Evolutionary conservation across 257 asterid genomes (phyloP), one percentile per base, ranked within the genome.

Genomic region (Salvia hispanica): DNA sequence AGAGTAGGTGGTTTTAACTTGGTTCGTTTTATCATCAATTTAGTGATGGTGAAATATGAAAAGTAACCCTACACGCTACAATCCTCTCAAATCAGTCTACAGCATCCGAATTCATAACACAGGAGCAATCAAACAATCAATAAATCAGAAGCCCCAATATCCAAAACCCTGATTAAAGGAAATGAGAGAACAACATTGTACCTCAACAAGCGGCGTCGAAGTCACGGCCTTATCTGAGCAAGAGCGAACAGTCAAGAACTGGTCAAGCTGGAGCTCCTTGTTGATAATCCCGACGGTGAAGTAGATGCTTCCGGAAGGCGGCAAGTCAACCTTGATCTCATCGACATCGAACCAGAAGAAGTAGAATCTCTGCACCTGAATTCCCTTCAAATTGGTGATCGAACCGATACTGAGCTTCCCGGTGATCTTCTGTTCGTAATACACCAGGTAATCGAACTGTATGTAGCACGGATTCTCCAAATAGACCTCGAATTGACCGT

Each of bases 341-440:
- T 90, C 96, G 53, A 93, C 97, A 75, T 88, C 81, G 58, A 93
- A 90, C 97, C 99, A 93, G 40, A 93, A 74, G n/a, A 88, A 84
- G 80, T 71, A 78, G 53, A 93, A 61, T 65, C 95, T 84, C 66
- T 85, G 78, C 52, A 93, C 96, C 74, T 93, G 80, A 70, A 91
- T 88, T 42, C 97, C 99, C 72, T 93, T 73, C 59, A 93, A 66
- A 14, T 85, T 58, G 43, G 73, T 59, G 56, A 93, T 91, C 0
- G 96, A 86, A 6, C 99, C 99, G 16, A 88, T 31, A 11, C 71
- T 62, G 10, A 93, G 76, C 81, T 84, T 83, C 67, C 99, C 99
- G 9, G 91, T 78, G 31, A 93, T 91, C 77, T 75, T 82, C 48
- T 85, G 74, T 6, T 86, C 89, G 76, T 93, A 92, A 67, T 90